Percentiles rank a stretch among this genome's conserved stretches.
Evolutionary conservation across 768 basidiomycete genomes (phyloP).

Genomic region (Omphalotus guepiniiformis): DNA sequence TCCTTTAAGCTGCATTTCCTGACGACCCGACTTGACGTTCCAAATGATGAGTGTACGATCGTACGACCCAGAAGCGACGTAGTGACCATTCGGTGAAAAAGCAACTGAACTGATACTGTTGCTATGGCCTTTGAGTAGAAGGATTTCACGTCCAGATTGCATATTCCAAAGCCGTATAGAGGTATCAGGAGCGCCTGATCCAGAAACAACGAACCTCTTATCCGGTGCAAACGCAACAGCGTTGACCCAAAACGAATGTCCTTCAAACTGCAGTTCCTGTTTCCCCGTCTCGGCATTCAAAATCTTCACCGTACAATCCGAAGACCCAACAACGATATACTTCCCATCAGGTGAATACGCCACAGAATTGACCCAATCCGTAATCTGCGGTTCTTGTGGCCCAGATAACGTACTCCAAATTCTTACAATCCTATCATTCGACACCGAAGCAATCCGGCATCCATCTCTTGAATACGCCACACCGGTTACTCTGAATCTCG

Average conservation of each 20-base stretch:
- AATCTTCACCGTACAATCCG: not conserved
- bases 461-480: constrained; percentile 35
- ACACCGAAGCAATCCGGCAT: not conserved
- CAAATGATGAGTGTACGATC: constrained; percentile 19
- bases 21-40: constrained; percentile 11
- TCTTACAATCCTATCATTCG: not conserved
- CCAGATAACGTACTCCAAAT: no score
- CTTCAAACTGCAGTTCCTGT: not conserved
- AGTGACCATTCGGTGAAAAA: not conserved
- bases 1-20: no score
- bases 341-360: not conserved
- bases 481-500: no score
- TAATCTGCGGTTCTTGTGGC: not conserved
- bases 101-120: not conserved
- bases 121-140: not conserved
- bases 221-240: not conserved
- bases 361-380: not conserved
- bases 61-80: not conserved
- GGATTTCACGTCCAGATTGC: not conserved
- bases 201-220: not conserved
- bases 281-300: not conserved
- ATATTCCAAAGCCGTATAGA: no score
- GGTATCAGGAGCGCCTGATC: constrained; percentile 11
- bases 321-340: not conserved
- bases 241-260: not conserved